Conservation (phyloP, 148 eudicot genomes). For the Linanthus parryae region DNA sequence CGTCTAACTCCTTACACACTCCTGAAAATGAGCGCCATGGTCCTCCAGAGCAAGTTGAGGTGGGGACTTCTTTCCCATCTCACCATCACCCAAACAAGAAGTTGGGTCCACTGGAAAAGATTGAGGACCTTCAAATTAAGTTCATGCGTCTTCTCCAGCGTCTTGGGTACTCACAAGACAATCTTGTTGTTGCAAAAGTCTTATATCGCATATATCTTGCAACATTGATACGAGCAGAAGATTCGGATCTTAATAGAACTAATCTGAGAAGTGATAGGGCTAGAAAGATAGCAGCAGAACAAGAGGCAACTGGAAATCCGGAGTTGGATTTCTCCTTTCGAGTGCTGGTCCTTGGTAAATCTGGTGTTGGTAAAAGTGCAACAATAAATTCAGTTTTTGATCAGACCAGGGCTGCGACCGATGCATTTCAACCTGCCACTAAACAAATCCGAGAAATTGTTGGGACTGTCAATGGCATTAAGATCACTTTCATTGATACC, state of each 20-base stretch:
- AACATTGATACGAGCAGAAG: slow-evolving; percentile 68
- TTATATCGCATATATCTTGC: slow-evolving; percentile 86
- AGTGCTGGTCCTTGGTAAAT: slow-evolving; percentile 75
- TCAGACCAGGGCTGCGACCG: slow-evolving; percentile 55
- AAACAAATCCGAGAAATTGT: slow-evolving; percentile 60
- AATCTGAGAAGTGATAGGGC: slow-evolving; percentile 59
- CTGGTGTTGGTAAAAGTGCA: slow-evolving; percentile 96
- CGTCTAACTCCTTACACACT: slow-evolving; percentile 20
- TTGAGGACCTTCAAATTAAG: slow-evolving; percentile 63
- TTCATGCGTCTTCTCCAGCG: slow-evolving; percentile 66
- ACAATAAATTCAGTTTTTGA: slow-evolving; percentile 89
- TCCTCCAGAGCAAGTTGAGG: slow-evolving; percentile 24
- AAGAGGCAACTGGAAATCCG: slow-evolving; percentile 53
- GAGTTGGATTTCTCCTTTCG: slow-evolving; percentile 61
- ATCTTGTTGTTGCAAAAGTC: slow-evolving; percentile 75
- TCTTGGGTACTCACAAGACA: slow-evolving; percentile 59
- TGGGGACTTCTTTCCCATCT: slow-evolving; percentile 28
- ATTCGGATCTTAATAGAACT: slow-evolving; percentile 75
- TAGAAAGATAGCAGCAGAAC: slow-evolving; percentile 58
- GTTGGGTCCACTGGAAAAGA: slow-evolving; percentile 54
- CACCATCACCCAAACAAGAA: slow-evolving; percentile 25
- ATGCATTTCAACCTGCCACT: slow-evolving; percentile 84
- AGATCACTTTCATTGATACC: slow-evolving; percentile 75
- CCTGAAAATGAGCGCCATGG: slow-evolving; percentile 29
- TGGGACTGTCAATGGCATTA: slow-evolving; percentile 69